Evolutionary conservation across 2,329 filamentous ascomycete species (phyloP).

Genomic region (Colletotrichum tropicicola): DNA sequence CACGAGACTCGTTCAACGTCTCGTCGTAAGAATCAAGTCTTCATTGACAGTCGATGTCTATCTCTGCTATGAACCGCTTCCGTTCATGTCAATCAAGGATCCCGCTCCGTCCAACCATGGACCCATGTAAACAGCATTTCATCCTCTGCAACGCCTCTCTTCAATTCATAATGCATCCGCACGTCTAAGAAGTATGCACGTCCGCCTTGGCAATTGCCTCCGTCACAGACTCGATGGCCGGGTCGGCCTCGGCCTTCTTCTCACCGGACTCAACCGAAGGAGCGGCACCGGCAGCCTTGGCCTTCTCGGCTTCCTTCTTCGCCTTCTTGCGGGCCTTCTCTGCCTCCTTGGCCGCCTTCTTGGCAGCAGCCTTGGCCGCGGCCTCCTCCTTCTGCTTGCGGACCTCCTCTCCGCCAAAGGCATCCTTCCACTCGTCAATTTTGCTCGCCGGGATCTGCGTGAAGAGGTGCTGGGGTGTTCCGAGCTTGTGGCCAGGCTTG

Average conservation of each 20-base stretch:
- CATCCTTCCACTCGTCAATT: slow-evolving; percentile 82
- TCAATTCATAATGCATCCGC: neutral
- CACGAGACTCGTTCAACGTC: too few species aligned
- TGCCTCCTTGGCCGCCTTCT: slow-evolving; percentile 59
- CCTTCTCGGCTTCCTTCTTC: slow-evolving; percentile 43
- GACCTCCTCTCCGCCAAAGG: slow-evolving; percentile 72
- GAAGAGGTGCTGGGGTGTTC: slow-evolving; percentile 82
- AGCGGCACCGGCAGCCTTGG: neutral
- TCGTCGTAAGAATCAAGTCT: too few species aligned
- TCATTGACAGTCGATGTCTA: neutral
- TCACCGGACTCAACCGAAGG: slow-evolving; percentile 34
- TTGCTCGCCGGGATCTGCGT: slow-evolving; percentile 84
- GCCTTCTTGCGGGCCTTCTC: slow-evolving; percentile 60
- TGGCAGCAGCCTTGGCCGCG: slow-evolving; percentile 58
- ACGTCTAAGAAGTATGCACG: slow-evolving; percentile 33
- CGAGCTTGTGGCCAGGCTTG: slow-evolving; percentile 80
- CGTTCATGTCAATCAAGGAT: neutral
- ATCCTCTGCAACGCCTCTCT: slow-evolving; percentile 6
- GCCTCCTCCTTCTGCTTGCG: slow-evolving; percentile 75
- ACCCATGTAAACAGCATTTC: neutral
- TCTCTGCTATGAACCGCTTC: neutral
- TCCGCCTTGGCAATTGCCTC: slow-evolving; percentile 37
- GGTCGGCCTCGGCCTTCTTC: slow-evolving; percentile 35
- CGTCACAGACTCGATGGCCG: slow-evolving; percentile 35
- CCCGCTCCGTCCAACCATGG: neutral